Evolutionary conservation across 768 basidiomycete species (phyloP).

Genomic region (Termitomyces sp.): DNA sequence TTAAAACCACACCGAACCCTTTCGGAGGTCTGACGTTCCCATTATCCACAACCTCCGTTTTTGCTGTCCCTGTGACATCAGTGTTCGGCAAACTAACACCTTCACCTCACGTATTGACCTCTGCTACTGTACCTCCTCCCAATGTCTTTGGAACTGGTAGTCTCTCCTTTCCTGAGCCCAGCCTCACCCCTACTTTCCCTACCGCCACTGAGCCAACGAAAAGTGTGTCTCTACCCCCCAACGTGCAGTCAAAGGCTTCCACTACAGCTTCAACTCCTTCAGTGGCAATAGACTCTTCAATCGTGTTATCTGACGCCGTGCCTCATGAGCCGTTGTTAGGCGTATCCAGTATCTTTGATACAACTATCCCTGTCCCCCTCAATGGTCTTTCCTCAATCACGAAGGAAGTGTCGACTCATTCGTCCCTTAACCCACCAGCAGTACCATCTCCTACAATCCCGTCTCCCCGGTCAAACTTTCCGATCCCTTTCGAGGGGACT

Average conservation of each 20-base stretch:
- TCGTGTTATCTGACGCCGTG: background rate
- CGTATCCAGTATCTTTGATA: background rate
- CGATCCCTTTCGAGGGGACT: background rate
- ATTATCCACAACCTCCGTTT: constrained; percentile 10
- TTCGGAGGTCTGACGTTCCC: constrained; percentile 26
- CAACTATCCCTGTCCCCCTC: background rate
- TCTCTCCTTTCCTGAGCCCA: background rate
- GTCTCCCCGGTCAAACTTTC: background rate
- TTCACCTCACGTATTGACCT: background rate
- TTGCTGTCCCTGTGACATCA: constrained; percentile 13
- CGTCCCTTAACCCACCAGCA: constrained; percentile 15
- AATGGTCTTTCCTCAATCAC: background rate
- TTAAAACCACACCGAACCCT: constrained; percentile 33
- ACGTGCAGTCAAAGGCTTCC: background rate
- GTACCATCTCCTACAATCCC: constrained; percentile 16
- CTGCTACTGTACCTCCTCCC: background rate
- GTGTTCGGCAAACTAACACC: constrained; percentile 15
- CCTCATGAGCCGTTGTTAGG: background rate
- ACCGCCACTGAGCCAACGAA: background rate
- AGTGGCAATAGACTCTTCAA: constrained; percentile 9
- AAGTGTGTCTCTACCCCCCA: background rate
- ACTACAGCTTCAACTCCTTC: background rate
- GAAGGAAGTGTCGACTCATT: background rate
- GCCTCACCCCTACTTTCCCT: background rate
- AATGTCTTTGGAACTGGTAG: constrained; percentile 2